A percentile compares a stretch with the other conserved stretches of the same genome.
phyloP scores from a whole-genome alignment of 1,284 basidiomycete genomes.

The Ceratobasidium sp. region DNA sequence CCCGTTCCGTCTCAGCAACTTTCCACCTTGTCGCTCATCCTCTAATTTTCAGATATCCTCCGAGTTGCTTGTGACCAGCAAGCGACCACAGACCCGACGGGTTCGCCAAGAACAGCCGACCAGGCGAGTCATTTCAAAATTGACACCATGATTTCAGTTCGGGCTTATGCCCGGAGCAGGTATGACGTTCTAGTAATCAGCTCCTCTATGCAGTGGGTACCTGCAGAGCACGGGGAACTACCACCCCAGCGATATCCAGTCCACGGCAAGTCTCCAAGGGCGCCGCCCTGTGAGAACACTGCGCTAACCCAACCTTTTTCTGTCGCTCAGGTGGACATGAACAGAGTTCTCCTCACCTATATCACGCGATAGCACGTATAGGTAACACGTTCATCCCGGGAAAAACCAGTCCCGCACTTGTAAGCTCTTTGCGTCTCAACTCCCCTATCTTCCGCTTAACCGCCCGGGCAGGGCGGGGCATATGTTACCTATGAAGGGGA shows the following conservation, averaged over 20 bases:
- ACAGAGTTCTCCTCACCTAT: constrained; percentile 28
- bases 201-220: constrained; percentile 36
- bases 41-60: constrained; percentile 11
- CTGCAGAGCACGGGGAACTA: constrained; percentile 4
- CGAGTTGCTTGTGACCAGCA: constrained; percentile 4
- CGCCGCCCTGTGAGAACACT: background rate
- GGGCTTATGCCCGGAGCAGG: background rate
- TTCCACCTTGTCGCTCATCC: background rate
- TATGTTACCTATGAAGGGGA: constrained; percentile 25
- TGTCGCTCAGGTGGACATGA: constrained; percentile 22
- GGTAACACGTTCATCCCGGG: constrained; percentile 36
- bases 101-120: background rate
- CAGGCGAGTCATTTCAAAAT: constrained; percentile 19
- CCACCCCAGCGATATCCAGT: constrained; percentile 12
- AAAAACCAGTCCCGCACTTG: constrained; percentile 34
- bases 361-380: constrained; percentile 37
- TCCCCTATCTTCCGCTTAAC: constrained; percentile 24
- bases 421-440: constrained; percentile 23
- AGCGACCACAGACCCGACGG: constrained; percentile 5
- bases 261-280: background rate
- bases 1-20: background rate
- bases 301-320: background rate
- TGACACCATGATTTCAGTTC: constrained; percentile 15
- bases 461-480: constrained; percentile 34
- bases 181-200: constrained; percentile 34